phyloP scores from a whole-genome alignment of 1,284 basidiomycete species.

The Rhodotorula glutinis region DNA sequence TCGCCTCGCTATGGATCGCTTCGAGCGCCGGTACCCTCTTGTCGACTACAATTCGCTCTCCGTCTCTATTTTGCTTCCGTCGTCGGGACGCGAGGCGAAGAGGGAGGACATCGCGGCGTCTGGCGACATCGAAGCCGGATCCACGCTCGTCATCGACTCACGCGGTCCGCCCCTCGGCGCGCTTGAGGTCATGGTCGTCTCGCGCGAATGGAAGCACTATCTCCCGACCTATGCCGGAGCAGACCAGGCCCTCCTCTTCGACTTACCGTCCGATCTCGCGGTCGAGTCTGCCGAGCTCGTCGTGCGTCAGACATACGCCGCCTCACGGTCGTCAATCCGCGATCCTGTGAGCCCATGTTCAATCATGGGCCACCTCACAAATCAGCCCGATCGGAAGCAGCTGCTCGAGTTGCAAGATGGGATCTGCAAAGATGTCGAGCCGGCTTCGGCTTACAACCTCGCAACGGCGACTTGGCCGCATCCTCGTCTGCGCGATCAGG shows the following conservation, averaged over 20 bases:
- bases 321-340: background rate
- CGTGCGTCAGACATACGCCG: conserved; percentile 2
- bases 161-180: background rate
- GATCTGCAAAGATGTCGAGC: background rate
- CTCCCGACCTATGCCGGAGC: background rate
- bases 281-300: background rate
- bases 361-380: conserved; percentile 9
- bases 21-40: background rate
- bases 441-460: background rate
- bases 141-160: conserved; percentile 12
- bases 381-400: conserved; percentile 9
- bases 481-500: background rate
- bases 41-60: background rate
- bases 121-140: background rate
- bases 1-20: background rate
- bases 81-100: background rate
- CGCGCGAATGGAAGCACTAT: background rate
- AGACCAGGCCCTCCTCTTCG: conserved; percentile 5
- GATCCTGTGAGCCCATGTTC: conserved; percentile 12
- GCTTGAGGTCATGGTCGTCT: conserved; percentile 1
- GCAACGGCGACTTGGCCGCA: conserved; percentile 9
- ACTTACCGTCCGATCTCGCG: background rate
- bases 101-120: no score
- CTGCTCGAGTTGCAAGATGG: conserved; percentile 1
- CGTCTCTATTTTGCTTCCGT: background rate